A percentile compares a stretch with the other conserved stretches of the same genome.
Conservation (phyloP, 768 basidiomycete species). For the Tubosaeta sp. region DNA sequence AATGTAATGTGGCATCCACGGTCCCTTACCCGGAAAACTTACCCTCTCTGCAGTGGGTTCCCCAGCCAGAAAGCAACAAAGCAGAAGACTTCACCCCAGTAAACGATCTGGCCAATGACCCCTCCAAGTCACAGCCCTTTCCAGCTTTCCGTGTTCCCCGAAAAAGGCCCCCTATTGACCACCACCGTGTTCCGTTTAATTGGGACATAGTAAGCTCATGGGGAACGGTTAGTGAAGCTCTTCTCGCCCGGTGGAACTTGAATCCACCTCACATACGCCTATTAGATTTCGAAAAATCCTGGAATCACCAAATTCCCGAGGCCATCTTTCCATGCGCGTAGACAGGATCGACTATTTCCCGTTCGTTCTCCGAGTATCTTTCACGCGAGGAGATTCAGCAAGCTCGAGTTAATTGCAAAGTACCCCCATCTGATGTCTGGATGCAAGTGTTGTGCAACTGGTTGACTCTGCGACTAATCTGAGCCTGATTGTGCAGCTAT, state of each 20-base stretch:
- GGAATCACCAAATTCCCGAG: constrained; percentile 21
- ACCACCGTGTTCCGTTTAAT: constrained; percentile 15
- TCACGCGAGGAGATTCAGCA: constrained; percentile 21
- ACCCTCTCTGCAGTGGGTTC: constrained; percentile 21
- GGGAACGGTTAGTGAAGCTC: constrained; percentile 18
- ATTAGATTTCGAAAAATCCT: constrained; percentile 10
- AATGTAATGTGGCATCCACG: constrained; percentile 16
- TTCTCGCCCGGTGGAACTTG: neutral
- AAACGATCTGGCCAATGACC: neutral
- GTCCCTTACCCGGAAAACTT: neutral
- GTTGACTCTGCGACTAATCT: neutral
- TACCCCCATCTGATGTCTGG: constrained; percentile 46
- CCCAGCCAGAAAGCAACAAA: constrained; percentile 24
- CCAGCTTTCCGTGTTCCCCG: constrained; percentile 12
- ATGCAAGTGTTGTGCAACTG: constrained; percentile 20
- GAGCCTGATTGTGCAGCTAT: constrained; percentile 36
- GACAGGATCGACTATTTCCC: constrained; percentile 18
- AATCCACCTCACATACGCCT: neutral
- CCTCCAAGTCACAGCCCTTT: neutral
- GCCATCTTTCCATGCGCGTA: constrained; percentile 17
- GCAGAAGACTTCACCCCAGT: constrained; percentile 29
- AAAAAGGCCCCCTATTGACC: constrained; percentile 17
- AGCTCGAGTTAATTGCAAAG: constrained; percentile 24
- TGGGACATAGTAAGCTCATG: constrained; percentile 14
- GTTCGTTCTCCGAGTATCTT: constrained; percentile 23